phyloP scores from a whole-genome alignment of 305 asterid species.

The Ilex paraguariensis region DNA sequence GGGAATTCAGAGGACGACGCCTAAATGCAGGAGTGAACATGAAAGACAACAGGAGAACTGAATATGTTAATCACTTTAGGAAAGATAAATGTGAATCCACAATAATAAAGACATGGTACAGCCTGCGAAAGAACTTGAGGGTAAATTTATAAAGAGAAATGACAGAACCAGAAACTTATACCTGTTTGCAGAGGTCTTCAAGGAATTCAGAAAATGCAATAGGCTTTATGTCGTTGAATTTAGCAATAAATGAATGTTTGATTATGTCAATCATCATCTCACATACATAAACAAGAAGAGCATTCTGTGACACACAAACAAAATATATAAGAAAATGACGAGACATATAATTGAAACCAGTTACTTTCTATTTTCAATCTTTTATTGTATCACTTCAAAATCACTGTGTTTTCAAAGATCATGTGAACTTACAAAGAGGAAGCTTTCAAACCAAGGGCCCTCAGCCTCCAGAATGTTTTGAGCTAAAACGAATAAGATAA shows the following conservation, averaged over 20 bases:
- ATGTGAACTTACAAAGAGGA: slow-evolving; percentile 58
- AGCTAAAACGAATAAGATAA: slow-evolving; percentile 91
- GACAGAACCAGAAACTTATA: slow-evolving; percentile 11
- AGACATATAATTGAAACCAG: no score
- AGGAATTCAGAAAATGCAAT: slow-evolving; percentile 86
- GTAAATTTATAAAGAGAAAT: neutral
- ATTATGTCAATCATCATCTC: slow-evolving; percentile 90
- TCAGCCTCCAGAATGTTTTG: slow-evolving; percentile 94
- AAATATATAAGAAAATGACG: slow-evolving; percentile 13
- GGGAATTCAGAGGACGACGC: no score
- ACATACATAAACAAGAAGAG: slow-evolving; percentile 70
- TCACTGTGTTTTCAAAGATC: neutral
- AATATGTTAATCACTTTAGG: no score
- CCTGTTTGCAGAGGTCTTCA: slow-evolving; percentile 99
- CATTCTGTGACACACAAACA: slow-evolving; percentile 72
- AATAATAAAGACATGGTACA: no score
- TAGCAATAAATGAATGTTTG: slow-evolving; percentile 93
- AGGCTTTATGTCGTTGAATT: slow-evolving; percentile 93
- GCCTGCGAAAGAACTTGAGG: no score
- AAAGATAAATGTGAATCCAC: no score
- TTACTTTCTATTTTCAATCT: no score
- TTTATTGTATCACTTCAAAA: no score
- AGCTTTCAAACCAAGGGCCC: slow-evolving; percentile 94
- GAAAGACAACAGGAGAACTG: no score
- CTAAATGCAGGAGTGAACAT: no score